Evolutionary conservation across 352 stramenopile species (phyloP), one percentile per base, ranked within the genome.

Genomic region (Globisporangium ultimum): DNA sequence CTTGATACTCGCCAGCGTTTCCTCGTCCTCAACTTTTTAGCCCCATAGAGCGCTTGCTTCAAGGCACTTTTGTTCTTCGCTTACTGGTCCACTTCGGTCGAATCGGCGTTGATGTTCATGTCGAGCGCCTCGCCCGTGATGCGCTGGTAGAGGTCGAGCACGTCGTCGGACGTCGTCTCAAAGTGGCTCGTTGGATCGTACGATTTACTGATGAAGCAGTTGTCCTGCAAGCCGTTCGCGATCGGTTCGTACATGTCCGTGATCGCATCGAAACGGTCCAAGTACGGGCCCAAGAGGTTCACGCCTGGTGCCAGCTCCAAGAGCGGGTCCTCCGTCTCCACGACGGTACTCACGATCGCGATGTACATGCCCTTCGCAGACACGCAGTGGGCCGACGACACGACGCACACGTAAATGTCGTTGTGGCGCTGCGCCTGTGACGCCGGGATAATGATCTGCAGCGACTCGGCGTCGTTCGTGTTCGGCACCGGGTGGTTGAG

Each of bases 361-460:
- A 99, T 93, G 76, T 99, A 99, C 71, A 98, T 98, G 63, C 97
- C 97, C 70, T 91, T 86, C 12, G 97, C 90, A 21, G 95, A 91
- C 41, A 99, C 97, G 53, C 95, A 93, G 71, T 99, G 95, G 17
- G 88, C 83, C 60, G 91, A 88, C 49, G 93, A 98, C 56, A 99
- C 85, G 45, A 98, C 91, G 65, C 91, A 98, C 28, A 99, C 94
- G 81, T 99, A 99, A 58, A 99, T 98, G 76, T 99, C 98, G 78
- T 99, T 97, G 48, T 89, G 77, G 65, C 97, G 94, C 68, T 91
- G 85, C 24, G 97, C 92, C 72, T 98, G 92, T 11, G 87, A 79
- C n/a, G 96, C 96, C 21, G 97, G 97, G 68, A 99, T 98, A 78
- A 99, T 99, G 75, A 99, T 98, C 85, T 99, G 97, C 49, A 96